Evolutionary conservation across 305 asterid species (phyloP), one percentile per base, ranked within the genome.

Genomic region (Caryopteris hybrid): DNA sequence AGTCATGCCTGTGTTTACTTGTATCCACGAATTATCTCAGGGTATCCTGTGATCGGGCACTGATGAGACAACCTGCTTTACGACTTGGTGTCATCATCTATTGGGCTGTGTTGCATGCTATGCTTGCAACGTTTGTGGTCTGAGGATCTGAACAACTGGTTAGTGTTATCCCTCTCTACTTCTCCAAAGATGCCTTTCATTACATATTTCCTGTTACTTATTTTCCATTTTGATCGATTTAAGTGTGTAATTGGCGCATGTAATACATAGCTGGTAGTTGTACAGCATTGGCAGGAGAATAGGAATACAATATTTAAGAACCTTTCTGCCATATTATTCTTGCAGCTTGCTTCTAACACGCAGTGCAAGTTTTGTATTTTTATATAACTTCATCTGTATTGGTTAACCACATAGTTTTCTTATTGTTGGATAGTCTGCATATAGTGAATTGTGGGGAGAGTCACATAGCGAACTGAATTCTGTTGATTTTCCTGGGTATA

Each of bases 31-130:
- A 61, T 74, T 75, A 54, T 72, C n/a, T 71, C 82, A 94, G 98
- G 99, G 83, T 91, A 74, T 89, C 99, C 42, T 94, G 99, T 74
- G 98, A 94, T 67, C 96, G 99, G 56, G 86, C 99, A 62, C 78
- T 94, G 58, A 91, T 91, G 99, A 90, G 98, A 57, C 95, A 88
- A 79, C 99, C 99, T 71, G 88, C 96, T 72, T 71, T 94, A 71
- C 91, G 99, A 38, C 97, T 94, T 68, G 87, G 95, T 72, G 73
- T 94, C 63, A 91, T 94, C 54, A 48, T 94, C 51, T 94, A 94
- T 77, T 94, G 99, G 99, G 96, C 92, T 54, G 58, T 89, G 70
- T 72, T 91, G 76, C 98, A 94, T 68, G 78, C 96, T 62, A 87
- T 94, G 74, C 81, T 94, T 75, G 97, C 94, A 46, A 66, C 90